Base-by-base conservation (phyloP, 2,329 filamentous ascomycete species). In the Aureobasidium leucospermi region DNA sequence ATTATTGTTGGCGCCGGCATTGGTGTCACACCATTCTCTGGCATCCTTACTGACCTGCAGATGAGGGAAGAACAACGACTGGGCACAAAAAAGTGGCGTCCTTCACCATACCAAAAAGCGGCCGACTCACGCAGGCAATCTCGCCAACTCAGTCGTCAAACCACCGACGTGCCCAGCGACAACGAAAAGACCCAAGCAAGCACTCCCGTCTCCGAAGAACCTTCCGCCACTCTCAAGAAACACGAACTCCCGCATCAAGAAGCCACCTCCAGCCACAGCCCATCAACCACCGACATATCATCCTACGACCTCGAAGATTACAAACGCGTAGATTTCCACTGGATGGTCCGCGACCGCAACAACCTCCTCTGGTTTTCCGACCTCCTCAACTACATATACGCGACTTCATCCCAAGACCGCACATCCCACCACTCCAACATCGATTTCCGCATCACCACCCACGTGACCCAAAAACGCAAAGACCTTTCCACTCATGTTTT, bases 311-410 rank as follows among this genome's bases (percentile, higher is more conserved):
- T 52, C 19, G 11, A 4, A 13, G 10, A 16, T 15, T 52, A 52
- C 48, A 52, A 81, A 36, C 75, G 80, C 4, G 77, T 83, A 1
- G 81, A 84, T 64, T 83, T 84, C 60, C 81, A 84, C 68, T 84
- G 82, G 81, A 81, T 81, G 63, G 81, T 84, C 0, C 79, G 81
- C 23, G 80, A 84, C 48, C 75, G 76, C 59, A 82, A 83, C 67
- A 75, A 80, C 53, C 74, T 84, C 0, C 72, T 80, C 3, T 84
- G 81, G 81, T 79, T 85, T 55, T 81, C 81, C 0, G 77, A 81
- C 63, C 75, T 84, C 0, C 74, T 84, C 5, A 84, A 83, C 64
- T 69, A 73, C 11, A 76, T 79, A 2, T 73, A 71, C 66, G 71
- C 75, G 5, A 69, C 69, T 7, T 72, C 73, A 6, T 69, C 71